Evolutionary conservation across 108 stramenopile species (phyloP).

Genomic region (Asterionellopsis glacialis): DNA sequence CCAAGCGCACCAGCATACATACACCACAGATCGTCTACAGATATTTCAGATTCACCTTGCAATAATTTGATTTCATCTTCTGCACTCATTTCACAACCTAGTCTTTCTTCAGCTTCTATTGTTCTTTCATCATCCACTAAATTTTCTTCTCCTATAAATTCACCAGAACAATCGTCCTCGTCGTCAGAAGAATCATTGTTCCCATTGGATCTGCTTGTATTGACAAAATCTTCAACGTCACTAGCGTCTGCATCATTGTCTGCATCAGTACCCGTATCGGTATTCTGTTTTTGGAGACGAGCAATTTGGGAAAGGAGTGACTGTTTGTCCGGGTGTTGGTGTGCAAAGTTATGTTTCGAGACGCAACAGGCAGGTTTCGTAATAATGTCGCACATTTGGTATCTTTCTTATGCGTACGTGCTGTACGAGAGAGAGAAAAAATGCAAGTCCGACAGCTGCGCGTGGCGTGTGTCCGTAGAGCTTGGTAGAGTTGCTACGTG

Average conservation of each 20-base stretch:
- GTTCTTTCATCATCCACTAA: constrained; percentile 72
- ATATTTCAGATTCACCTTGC: constrained; percentile 53
- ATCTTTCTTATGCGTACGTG: too few relatives aligned
- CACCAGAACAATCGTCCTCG: constrained; percentile 29
- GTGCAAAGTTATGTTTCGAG: too few relatives aligned
- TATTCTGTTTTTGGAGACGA: too few relatives aligned
- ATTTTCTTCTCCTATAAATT: constrained; percentile 33
- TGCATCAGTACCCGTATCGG: constrained; percentile 34
- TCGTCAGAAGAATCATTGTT: constrained; percentile 5
- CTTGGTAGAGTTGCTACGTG: too few relatives aligned
- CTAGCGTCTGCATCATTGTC: constrained; percentile 59
- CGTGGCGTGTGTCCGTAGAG: too few relatives aligned
- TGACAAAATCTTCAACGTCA: constrained; percentile 47
- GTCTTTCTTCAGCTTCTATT: constrained; percentile 52
- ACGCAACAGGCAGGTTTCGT: too few relatives aligned
- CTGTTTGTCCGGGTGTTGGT: too few relatives aligned
- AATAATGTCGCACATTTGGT: too few relatives aligned
- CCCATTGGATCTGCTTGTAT: not conserved
- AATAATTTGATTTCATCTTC: constrained; percentile 58
- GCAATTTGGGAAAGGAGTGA: too few relatives aligned
- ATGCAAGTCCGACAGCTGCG: too few relatives aligned
- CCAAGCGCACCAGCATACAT: constrained; percentile 28
- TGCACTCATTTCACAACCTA: constrained; percentile 52
- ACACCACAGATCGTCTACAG: constrained; percentile 60
- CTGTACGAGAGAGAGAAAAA: too few relatives aligned